Conservation (phyloP, 2,329 filamentous ascomycete species). For the Neopestalotiopsis rosae region DNA sequence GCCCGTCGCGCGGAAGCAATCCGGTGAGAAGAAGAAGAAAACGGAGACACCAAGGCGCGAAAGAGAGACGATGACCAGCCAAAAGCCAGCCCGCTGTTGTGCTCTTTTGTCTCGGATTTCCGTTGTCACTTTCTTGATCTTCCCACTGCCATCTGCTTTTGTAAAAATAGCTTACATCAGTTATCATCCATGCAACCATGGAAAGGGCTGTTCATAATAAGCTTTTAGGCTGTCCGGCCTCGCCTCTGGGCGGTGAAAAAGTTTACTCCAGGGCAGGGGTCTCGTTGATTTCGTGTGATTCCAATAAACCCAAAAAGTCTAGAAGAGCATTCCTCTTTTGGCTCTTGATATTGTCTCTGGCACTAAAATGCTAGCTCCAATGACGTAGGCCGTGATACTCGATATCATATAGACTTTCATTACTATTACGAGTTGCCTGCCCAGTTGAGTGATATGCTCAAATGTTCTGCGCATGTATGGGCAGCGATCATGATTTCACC, state of each 20-base stretch:
- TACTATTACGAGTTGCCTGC: background rate
- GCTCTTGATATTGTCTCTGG: background rate
- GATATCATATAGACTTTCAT: background rate
- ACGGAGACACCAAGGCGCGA: background rate
- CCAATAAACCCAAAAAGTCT: background rate
- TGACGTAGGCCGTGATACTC: background rate
- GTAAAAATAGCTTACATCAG: background rate
- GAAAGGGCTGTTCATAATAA: background rate
- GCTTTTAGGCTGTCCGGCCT: background rate
- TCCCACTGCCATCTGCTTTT: background rate
- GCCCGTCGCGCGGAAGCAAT: background rate
- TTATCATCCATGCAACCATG: background rate
- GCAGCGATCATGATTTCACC: background rate
- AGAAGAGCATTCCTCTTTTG: background rate
- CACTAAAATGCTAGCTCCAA: background rate
- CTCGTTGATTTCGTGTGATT: background rate
- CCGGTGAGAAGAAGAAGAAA: background rate
- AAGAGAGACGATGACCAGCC: background rate
- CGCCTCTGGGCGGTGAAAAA: background rate
- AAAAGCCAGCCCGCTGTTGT: background rate
- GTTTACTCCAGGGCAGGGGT: background rate
- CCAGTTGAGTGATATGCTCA: background rate
- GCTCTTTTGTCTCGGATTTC: background rate
- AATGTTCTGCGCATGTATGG: background rate
- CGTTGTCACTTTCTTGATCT: constrained; percentile 1